Evolutionary conservation across 2,329 filamentous ascomycete genomes (phyloP), one percentile per base, ranked within the genome.

Genomic region (Gaeumannomyces sp.): DNA sequence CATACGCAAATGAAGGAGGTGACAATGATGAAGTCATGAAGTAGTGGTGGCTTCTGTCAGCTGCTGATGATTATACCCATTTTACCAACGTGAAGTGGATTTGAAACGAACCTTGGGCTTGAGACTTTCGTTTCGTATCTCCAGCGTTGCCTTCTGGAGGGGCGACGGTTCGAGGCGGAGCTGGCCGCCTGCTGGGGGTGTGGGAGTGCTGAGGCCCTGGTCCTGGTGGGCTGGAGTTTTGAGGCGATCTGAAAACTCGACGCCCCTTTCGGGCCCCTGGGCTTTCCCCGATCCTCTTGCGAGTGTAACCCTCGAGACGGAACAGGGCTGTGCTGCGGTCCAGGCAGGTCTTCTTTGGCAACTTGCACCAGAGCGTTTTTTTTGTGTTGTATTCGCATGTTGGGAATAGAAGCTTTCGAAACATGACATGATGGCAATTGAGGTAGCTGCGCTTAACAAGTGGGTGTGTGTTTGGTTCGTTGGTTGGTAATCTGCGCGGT

Each of bases 161-260:
- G 59, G 59, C 59, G 59, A n/a, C 25, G 28, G 59, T 27, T 61
- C 33, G 59, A 53, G 45, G 45, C 45, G 45, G 45, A 53, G 22
- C 45, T 53, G 45, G n/a, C 19, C 38, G 38, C 19, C 38, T 22
- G 38, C 38, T 22, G 31, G 31, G 59, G 59, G 33, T 11, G 59
- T 27, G 27, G 28, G 45, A 61, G 28, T 31, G 19, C 38, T 61
- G 33, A 28, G 33, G 33, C 33, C 59, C 59, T 61, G 59, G 59
- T 61, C 59, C 22, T 38, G 19, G 33, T 4, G 57, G 59, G 64
- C 64, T 64, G 65, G 67, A 67, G 67, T 65, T 67, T 62, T 63
- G 66, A 65, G 60, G 62, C 45, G 45, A 53, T 53, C 45, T 53
- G 45, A n/a, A 67, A 68, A 68, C 65, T 67, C 66, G 66, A 64